A percentile compares a stretch with the other conserved stretches of the same genome.
phyloP scores from a whole-genome alignment of 768 basidiomycete genomes.

The Tremella yokohamensis region DNA sequence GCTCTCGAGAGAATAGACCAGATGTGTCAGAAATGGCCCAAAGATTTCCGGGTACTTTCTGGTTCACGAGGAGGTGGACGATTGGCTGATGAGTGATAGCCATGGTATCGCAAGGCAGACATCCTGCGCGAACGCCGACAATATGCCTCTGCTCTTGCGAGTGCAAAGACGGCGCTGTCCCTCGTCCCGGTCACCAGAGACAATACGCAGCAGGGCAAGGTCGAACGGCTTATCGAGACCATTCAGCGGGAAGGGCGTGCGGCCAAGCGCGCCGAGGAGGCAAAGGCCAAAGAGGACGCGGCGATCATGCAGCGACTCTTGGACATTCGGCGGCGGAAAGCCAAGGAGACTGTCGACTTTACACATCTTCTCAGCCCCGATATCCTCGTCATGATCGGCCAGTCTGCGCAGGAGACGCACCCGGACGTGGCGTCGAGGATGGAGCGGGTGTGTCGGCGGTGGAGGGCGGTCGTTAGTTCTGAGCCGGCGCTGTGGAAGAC shows the following conservation, averaged over 20 bases:
- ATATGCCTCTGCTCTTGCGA: neutral
- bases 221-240: neutral
- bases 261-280: neutral
- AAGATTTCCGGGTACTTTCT: constrained; percentile 3
- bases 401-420: constrained; percentile 12
- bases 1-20: neutral
- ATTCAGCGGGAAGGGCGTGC: neutral
- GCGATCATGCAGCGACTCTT: neutral
- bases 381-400: constrained; percentile 15
- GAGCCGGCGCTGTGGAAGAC: constrained; percentile 13
- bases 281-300: neutral
- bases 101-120: constrained; percentile 16
- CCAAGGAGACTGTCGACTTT: constrained; percentile 6
- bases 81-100: constrained; percentile 6
- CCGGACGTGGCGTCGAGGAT: constrained; percentile 9
- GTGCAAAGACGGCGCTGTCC: neutral
- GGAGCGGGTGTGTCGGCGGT: constrained; percentile 13
- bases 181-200: too few species aligned
- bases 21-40: constrained; percentile 6
- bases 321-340: neutral
- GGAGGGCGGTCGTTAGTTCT: constrained; percentile 8
- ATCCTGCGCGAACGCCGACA: neutral
- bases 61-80: too few species aligned
- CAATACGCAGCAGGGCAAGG: neutral
- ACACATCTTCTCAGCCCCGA: constrained; percentile 7